phyloP scores from a whole-genome alignment of 148 eudicot species.

The Bassia scoparia region DNA sequence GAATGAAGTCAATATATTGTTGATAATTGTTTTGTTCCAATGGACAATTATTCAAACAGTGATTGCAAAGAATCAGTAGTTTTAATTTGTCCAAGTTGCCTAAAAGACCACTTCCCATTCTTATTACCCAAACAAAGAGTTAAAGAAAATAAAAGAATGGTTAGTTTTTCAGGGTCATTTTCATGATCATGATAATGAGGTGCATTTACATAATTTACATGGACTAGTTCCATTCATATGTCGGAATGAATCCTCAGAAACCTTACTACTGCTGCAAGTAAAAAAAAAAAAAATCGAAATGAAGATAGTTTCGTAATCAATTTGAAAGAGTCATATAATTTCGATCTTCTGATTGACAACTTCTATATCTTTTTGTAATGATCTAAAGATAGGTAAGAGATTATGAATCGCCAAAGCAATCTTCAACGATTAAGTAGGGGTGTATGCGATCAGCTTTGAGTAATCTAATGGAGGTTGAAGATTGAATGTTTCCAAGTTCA shows the following conservation, averaged over 20 bases:
- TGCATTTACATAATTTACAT: neutral
- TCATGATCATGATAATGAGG: neutral
- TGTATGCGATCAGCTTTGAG: neutral
- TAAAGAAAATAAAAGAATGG: neutral
- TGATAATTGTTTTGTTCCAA: neutral
- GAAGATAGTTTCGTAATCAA: too few species aligned
- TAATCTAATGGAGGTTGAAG: conserved; percentile 1
- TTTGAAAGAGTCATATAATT: neutral
- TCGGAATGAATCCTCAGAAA: neutral
- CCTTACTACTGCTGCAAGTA: too few species aligned
- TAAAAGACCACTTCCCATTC: neutral
- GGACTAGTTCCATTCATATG: neutral
- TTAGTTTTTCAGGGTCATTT: neutral
- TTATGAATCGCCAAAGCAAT: neutral
- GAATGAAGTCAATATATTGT: neutral
- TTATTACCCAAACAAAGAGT: neutral
- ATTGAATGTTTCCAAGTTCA: neutral
- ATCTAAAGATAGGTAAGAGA: neutral
- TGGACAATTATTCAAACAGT: neutral
- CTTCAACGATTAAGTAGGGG: neutral
- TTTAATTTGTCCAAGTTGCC: too few species aligned
- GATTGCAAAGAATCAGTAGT: neutral
- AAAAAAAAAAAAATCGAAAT: too few species aligned
- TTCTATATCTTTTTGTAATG: neutral
- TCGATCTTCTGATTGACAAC: neutral